Evolutionary conservation across 306 rosid species (phyloP).

Genomic region (Ceratonia siliqua): DNA sequence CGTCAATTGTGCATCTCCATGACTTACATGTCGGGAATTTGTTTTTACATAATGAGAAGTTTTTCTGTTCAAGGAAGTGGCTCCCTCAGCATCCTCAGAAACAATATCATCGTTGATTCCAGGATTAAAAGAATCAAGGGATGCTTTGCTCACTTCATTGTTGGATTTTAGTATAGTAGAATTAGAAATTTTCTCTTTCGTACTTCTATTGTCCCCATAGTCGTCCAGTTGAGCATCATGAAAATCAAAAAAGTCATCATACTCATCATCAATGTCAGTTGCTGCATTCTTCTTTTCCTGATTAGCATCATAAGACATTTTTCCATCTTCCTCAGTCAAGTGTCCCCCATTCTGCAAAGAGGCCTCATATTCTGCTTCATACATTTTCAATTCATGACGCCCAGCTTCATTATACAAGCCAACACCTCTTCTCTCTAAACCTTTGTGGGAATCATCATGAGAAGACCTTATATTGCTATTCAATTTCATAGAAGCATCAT

Average conservation of each 20-base stretch:
- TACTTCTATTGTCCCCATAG: conserved; percentile 43
- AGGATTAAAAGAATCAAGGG: conserved; percentile 38
- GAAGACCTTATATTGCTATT: conserved; percentile 42
- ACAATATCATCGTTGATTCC: conserved; percentile 37
- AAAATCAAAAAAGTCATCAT: conserved; percentile 72
- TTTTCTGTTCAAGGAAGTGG: conserved; percentile 38
- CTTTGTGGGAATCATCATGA: conserved; percentile 38
- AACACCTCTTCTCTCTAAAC: conserved; percentile 48
- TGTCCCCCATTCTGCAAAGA: conserved; percentile 56
- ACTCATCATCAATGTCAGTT: conserved; percentile 69
- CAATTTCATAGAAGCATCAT: conserved; percentile 37
- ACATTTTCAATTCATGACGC: conserved; percentile 83
- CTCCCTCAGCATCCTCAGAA: conserved; percentile 47
- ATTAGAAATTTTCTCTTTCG: conserved; percentile 43
- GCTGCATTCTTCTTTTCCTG: conserved; percentile 45
- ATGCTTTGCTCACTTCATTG: conserved; percentile 43
- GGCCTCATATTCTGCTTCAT: conserved; percentile 91
- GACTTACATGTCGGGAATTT: conserved; percentile 49
- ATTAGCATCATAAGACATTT: conserved; percentile 39
- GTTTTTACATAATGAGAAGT: conserved; percentile 35
- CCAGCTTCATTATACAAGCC: conserved; percentile 98
- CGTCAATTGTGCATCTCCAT: conserved; percentile 40
- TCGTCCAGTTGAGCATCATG: conserved; percentile 60
- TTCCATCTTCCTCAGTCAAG: conserved; percentile 33
- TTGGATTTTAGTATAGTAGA: conserved; percentile 37